Evolutionary conservation across 129 eudicot genomes (phyloP).

Genomic region (Lactuca saligna): DNA sequence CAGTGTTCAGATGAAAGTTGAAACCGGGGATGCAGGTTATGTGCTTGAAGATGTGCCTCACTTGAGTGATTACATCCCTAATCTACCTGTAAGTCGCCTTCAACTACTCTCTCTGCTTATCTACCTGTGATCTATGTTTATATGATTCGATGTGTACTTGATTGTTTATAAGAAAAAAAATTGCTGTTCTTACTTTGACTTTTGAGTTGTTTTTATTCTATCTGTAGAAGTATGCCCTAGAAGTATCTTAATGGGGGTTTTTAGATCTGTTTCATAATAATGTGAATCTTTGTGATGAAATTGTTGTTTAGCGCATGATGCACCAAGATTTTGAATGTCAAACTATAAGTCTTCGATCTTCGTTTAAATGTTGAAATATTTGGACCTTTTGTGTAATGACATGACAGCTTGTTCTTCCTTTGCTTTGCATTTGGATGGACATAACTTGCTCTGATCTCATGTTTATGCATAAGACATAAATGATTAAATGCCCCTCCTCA

Average conservation of each 20-base stretch:
- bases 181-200: conserved; percentile 28
- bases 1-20: conserved; percentile 60
- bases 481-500: no score
- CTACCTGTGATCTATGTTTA: background rate
- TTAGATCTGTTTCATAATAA: conserved; percentile 21
- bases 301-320: conserved; percentile 17
- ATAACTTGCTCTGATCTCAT: no score
- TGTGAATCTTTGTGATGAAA: conserved; percentile 22
- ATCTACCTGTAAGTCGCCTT: conserved; percentile 53
- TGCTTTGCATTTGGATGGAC: no score
- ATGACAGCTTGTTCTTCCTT: no score
- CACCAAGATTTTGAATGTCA: conserved; percentile 3
- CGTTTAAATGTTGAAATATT: background rate
- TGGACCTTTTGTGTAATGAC: background rate
- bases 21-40: conserved; percentile 64
- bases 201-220: background rate
- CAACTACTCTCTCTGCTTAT: background rate
- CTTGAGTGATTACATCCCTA: conserved; percentile 69
- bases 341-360: background rate
- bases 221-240: background rate
- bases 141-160: conserved; percentile 9
- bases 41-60: conserved; percentile 98
- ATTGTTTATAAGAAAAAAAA: conserved; percentile 2
- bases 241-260: conserved; percentile 16
- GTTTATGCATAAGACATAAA: no score